Evolutionary conservation across 495 filamentous ascomycete species (phyloP).

Genomic region (Tuber melanosporum): DNA sequence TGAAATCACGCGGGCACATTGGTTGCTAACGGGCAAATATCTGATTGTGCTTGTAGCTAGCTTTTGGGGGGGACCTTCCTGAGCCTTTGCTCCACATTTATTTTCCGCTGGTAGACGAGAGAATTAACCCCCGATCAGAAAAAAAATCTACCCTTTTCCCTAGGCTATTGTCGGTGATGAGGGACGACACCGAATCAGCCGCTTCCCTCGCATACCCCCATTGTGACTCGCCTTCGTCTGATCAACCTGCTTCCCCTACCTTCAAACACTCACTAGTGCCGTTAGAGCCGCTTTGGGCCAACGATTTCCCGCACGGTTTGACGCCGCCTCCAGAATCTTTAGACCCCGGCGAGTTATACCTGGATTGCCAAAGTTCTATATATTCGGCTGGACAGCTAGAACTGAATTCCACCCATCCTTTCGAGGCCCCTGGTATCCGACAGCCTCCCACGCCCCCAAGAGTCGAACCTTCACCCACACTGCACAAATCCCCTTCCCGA

Average conservation of each 20-base stretch:
- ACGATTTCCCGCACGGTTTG: conserved; percentile 30
- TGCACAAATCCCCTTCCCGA: neutral
- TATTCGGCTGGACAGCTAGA: neutral
- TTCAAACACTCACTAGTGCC: conserved; percentile 25
- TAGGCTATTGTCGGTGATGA: conserved; percentile 1
- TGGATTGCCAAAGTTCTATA: conserved; percentile 12
- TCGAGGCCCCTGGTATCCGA: neutral
- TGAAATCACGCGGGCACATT: neutral
- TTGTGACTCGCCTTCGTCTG: conserved; percentile 25
- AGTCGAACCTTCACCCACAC: neutral
- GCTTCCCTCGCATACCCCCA: neutral
- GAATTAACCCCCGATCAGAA: neutral
- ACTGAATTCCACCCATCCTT: neutral
- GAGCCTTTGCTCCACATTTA: neutral
- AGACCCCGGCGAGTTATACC: conserved; percentile 18
- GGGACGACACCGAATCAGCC: conserved; percentile 1
- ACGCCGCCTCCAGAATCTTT: conserved; percentile 33
- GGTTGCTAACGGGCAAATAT: neutral
- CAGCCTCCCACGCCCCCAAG: neutral
- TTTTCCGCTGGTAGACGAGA: neutral
- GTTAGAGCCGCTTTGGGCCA: conserved; percentile 21
- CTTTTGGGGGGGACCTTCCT: neutral
- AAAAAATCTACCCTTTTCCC: neutral
- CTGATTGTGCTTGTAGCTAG: conserved; percentile 2
- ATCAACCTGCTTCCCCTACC: conserved; percentile 26